Percentiles rank a stretch among this genome's conserved stretches.
Conservation (phyloP, 768 basidiomycete species). For the Tulasnella calospora region DNA sequence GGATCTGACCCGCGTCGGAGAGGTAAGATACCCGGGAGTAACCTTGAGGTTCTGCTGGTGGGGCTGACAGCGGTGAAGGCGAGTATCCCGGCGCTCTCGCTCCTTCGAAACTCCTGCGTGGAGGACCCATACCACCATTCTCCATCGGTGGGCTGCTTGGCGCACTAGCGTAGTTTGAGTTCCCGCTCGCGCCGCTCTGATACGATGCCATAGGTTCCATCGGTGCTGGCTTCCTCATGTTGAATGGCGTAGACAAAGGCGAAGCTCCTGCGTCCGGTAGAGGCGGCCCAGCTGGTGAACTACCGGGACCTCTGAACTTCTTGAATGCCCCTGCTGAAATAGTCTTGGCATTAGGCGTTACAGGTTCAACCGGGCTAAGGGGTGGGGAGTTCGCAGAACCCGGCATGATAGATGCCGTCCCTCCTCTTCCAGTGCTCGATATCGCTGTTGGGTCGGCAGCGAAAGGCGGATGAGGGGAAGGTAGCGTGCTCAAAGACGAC, state of each 20-base stretch:
- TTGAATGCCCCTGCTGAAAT: slow-evolving; percentile 14
- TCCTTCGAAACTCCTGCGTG: background rate
- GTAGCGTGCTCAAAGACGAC: slow-evolving; percentile 10
- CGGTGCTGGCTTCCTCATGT: background rate
- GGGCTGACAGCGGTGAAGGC: background rate
- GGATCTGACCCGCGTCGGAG: background rate
- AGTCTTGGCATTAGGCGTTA: background rate
- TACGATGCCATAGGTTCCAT: slow-evolving; percentile 3
- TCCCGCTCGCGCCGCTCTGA: slow-evolving; percentile 1
- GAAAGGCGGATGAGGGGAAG: slow-evolving; percentile 10
- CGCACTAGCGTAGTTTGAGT: slow-evolving; percentile 11
- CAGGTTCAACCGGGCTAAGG: background rate
- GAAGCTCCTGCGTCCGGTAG: background rate
- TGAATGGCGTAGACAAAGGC: background rate
- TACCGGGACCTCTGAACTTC: slow-evolving; percentile 1
- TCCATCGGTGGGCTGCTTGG: background rate
- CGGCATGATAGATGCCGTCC: background rate
- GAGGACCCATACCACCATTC: background rate
- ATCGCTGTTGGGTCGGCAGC: background rate
- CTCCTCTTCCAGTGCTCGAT: background rate
- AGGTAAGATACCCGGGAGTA: background rate
- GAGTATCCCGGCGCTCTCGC: background rate
- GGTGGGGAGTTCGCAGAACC: slow-evolving; percentile 12
- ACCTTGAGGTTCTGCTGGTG: background rate
- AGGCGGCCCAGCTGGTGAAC: background rate